phyloP scores from a whole-genome alignment of 352 stramenopile species.

The Phytopythium litorale region DNA sequence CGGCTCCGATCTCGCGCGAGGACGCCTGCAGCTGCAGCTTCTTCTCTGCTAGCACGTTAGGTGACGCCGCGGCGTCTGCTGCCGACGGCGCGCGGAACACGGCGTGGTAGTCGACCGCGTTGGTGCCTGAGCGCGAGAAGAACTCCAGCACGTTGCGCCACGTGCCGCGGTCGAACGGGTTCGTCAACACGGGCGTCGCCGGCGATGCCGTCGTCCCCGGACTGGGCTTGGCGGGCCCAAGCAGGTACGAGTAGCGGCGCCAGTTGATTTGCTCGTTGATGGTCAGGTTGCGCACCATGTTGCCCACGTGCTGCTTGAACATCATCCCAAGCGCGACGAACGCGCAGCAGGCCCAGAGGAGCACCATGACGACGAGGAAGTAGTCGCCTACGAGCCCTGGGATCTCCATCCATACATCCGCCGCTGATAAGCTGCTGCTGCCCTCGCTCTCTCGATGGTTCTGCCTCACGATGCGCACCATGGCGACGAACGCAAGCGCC shows the following conservation, averaged over 20 bases:
- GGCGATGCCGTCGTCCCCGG: not conserved
- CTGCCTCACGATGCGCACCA: constrained; percentile 19
- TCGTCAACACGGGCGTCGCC: constrained; percentile 15
- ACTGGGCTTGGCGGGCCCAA: constrained; percentile 2
- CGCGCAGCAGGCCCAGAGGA: constrained; percentile 48
- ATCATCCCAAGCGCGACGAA: constrained; percentile 53
- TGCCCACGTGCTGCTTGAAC: constrained; percentile 59
- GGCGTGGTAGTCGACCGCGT: constrained; percentile 37
- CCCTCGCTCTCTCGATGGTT: constrained; percentile 13
- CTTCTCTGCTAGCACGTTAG: not conserved
- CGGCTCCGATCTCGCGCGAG: not conserved
- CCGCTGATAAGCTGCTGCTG: constrained; percentile 24
- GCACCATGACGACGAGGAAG: constrained; percentile 56
- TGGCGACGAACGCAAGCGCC: constrained; percentile 34
- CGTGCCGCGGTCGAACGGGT: constrained; percentile 43
- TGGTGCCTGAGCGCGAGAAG: constrained; percentile 29
- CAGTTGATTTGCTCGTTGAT: constrained; percentile 87
- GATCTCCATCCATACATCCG: constrained; percentile 63
- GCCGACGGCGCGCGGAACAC: constrained; percentile 24
- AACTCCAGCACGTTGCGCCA: constrained; percentile 46
- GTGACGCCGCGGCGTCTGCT: not conserved
- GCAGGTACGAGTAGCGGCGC: constrained; percentile 71
- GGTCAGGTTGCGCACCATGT: constrained; percentile 67
- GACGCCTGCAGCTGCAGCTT: constrained; percentile 5
- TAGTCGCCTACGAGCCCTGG: constrained; percentile 45